Evolutionary conservation across 176 grass and related monocot species (phyloP).

Genomic region (Phoenix roebelenii): DNA sequence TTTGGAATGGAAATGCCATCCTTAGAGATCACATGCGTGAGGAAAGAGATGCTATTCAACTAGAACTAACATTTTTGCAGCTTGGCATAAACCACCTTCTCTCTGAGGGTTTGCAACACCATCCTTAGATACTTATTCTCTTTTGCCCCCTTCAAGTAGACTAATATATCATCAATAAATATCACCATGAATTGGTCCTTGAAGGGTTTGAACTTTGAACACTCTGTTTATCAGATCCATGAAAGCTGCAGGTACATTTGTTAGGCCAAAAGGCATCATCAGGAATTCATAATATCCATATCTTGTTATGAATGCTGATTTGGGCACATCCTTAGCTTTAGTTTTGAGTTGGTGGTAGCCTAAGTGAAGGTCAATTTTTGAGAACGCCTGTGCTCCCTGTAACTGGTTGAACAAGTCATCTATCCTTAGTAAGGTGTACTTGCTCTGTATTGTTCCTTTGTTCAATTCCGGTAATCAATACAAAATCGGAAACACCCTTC

Average conservation of each 20-base stretch:
- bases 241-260: too few species aligned
- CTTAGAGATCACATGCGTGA: too few species aligned
- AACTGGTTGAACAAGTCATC: background rate
- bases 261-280: background rate
- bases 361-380: background rate
- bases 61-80: too few species aligned
- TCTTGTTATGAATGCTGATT: background rate
- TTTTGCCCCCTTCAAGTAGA: too few species aligned
- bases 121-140: too few species aligned
- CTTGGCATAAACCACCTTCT: background rate
- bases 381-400: background rate
- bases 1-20: too few species aligned
- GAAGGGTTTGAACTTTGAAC: too few species aligned
- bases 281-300: background rate
- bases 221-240: too few species aligned
- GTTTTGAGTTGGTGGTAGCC: background rate
- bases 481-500: background rate
- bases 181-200: too few species aligned
- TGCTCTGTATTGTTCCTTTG: background rate
- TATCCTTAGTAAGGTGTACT: background rate
- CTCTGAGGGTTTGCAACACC: background rate
- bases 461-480: background rate
- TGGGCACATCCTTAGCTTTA: background rate
- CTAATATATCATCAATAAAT: too few species aligned
- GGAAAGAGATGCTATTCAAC: too few species aligned